These are phyloP conservation scores for Lotus japonicus DNA, from an alignment of 306 rosid species.

Conservation along the genomic window DNA sequence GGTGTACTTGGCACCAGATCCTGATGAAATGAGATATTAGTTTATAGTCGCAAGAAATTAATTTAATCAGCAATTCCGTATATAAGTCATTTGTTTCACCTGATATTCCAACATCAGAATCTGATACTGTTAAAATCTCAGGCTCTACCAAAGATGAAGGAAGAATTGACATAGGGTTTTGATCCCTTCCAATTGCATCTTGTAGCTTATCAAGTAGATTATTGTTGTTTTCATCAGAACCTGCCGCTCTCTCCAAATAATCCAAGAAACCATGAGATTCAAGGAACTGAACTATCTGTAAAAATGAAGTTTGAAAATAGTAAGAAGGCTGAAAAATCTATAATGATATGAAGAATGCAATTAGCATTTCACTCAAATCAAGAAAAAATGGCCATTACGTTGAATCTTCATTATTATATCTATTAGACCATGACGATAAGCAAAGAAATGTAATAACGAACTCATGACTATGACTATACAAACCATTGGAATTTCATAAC, in stretches of 20 bases:
- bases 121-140: slow-evolving; percentile 88
- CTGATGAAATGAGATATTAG: slow-evolving; percentile 36
- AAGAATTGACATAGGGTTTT: slow-evolving; percentile 85
- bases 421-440: slow-evolving; percentile 14
- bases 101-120: slow-evolving; percentile 60
- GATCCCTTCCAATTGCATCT: slow-evolving; percentile 98
- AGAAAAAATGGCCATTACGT: slow-evolving; percentile 10
- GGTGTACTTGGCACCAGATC: slow-evolving; percentile 69
- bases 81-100: slow-evolving; percentile 42
- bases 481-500: neutral
- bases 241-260: slow-evolving; percentile 79
- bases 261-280: slow-evolving; percentile 94
- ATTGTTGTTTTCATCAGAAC: slow-evolving; percentile 72
- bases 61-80: neutral
- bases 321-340: neutral
- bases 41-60: neutral
- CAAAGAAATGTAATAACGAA: neutral
- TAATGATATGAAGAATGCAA: slow-evolving; percentile 1
- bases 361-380: neutral
- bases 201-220: slow-evolving; percentile 91
- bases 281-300: slow-evolving; percentile 76
- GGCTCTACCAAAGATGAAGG: slow-evolving; percentile 63
- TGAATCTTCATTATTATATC: neutral
- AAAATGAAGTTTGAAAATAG: slow-evolving; percentile 25
- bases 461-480: slow-evolving; percentile 12